Percentiles rank a stretch among this genome's conserved stretches.
phyloP scores from a whole-genome alignment of 106 monocot species.

The Dioscorea dumetorum region DNA sequence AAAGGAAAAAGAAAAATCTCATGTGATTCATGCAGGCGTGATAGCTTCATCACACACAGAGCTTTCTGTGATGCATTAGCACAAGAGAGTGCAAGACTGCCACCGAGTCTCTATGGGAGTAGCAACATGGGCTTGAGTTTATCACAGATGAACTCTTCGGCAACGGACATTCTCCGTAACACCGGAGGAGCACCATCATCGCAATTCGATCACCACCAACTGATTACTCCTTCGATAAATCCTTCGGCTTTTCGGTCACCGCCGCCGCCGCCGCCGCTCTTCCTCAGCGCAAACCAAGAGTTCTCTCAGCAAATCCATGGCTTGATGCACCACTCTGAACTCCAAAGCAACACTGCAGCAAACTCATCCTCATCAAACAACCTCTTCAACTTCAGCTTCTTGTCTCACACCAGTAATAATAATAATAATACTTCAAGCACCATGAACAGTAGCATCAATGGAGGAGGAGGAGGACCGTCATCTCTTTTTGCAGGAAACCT shows the following conservation, averaged over 20 bases:
- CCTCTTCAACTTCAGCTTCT: slow-evolving; percentile 40
- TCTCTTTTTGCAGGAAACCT: no score
- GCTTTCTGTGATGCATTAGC: slow-evolving; percentile 33
- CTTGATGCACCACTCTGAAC: slow-evolving; percentile 21
- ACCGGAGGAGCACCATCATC: slow-evolving; percentile 7
- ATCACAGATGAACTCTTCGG: neutral
- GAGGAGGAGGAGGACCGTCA: neutral
- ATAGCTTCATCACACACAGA: slow-evolving; percentile 42
- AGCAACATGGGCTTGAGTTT: slow-evolving; percentile 3
- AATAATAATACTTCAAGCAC: slow-evolving; percentile 20
- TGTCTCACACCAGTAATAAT: slow-evolving; percentile 4
- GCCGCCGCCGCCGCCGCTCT: slow-evolving; percentile 5
- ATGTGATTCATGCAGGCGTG: slow-evolving; percentile 14
- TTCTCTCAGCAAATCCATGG: slow-evolving; percentile 12
- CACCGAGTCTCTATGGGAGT: slow-evolving; percentile 8
- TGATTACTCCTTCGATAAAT: no score
- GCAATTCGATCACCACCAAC: slow-evolving; percentile 13
- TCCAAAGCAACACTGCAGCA: slow-evolving; percentile 2
- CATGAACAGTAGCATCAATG: slow-evolving; percentile 21
- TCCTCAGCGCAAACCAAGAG: slow-evolving; percentile 13
- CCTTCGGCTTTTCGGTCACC: no score
- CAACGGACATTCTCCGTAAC: slow-evolving; percentile 19
- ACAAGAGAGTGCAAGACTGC: slow-evolving; percentile 27
- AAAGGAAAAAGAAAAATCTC: no score
- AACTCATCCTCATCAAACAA: slow-evolving; percentile 8